Conservation (phyloP, 495 filamentous ascomycete species). For the Margaritispora aquatica region DNA sequence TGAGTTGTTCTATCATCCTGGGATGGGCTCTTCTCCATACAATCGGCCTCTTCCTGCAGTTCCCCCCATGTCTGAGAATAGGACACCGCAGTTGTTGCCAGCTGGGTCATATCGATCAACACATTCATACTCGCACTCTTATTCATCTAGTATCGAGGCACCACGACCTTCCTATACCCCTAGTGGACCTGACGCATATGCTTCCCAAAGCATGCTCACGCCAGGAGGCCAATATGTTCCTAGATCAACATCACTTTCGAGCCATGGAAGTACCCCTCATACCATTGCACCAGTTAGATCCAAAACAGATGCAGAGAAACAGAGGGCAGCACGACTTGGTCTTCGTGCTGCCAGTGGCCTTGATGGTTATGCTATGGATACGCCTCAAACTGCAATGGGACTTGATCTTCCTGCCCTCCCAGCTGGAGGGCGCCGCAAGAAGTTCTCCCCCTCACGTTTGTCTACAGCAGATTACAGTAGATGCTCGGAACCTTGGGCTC, state of each 20-base stretch:
- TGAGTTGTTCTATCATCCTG: conserved; percentile 93
- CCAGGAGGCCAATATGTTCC: conserved; percentile 52
- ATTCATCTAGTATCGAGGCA: conserved; percentile 19
- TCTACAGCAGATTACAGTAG: conserved; percentile 76
- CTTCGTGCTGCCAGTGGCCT: conserved; percentile 52
- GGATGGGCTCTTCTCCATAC: conserved; percentile 35
- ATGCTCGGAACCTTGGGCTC: conserved; percentile 87
- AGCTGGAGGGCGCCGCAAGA: conserved; percentile 60
- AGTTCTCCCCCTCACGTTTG: conserved; percentile 83
- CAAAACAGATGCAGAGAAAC: conserved; percentile 82
- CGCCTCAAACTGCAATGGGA: conserved; percentile 46
- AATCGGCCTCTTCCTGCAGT: conserved; percentile 73
- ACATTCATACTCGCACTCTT: conserved; percentile 26
- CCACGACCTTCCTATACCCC: conserved; percentile 32
- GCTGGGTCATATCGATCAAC: conserved; percentile 47
- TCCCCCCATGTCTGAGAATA: conserved; percentile 46
- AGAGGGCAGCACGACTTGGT: conserved; percentile 25
- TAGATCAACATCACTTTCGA: conserved; percentile 78
- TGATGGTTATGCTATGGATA: conserved; percentile 43
- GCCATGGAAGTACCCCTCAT: conserved; percentile 72
- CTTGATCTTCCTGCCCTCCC: conserved; percentile 70
- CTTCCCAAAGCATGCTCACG: conserved; percentile 34
- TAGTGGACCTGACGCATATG: conserved; percentile 40
- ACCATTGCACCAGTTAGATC: conserved; percentile 79
- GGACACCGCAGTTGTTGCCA: conserved; percentile 45